These are phyloP conservation scores for Camellia japonica DNA, from an alignment of 148 eudicot genomes.

Conservation along the genomic window DNA sequence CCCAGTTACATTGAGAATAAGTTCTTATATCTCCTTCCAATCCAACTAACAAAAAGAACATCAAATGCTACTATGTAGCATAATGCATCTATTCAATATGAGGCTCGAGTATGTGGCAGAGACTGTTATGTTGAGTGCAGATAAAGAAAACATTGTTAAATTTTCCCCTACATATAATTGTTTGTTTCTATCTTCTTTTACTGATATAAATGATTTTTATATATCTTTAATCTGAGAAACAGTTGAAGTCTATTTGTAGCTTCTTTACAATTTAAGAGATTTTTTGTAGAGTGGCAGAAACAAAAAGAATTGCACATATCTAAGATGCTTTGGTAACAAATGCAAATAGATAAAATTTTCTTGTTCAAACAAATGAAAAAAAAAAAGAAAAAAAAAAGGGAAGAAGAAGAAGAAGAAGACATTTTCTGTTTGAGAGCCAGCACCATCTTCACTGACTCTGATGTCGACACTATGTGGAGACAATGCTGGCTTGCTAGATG, in stretches of 20 bases:
- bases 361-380: background rate
- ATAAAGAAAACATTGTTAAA: background rate
- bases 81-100: background rate
- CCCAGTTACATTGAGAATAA: background rate
- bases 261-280: background rate
- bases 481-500: conserved; percentile 1
- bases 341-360: conserved; percentile 1
- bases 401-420: background rate
- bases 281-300: background rate
- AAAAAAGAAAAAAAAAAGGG: too few species aligned
- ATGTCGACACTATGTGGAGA: background rate
- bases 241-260: background rate
- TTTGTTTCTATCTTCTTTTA: too few species aligned
- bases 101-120: background rate
- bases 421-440: background rate
- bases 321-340: background rate
- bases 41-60: background rate
- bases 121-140: background rate
- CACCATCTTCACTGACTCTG: conserved; percentile 3
- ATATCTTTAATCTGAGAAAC: background rate
- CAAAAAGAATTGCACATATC: conserved; percentile 10
- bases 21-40: background rate
- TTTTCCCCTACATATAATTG: background rate
- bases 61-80: background rate
- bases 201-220: background rate